A percentile compares a stretch with the other conserved stretches of the same genome.
phyloP scores from a whole-genome alignment of 192 early-diverging fungal species.

The Jimgerdemannia flammicorona region DNA sequence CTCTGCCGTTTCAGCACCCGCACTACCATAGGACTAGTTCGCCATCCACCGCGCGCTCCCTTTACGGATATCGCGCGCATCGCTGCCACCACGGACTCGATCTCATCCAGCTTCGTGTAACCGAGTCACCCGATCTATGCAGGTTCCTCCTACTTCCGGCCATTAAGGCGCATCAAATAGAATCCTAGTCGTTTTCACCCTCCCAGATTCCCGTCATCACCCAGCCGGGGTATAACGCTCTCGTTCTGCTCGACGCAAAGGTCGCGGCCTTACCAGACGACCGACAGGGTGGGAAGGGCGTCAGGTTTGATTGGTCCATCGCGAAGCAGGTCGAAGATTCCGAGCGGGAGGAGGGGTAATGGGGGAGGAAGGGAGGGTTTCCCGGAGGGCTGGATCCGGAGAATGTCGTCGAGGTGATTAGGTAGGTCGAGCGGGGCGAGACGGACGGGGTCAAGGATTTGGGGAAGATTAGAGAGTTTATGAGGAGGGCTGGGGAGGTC shows the following conservation, averaged over 20 bases:
- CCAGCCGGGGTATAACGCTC: conserved; percentile 49
- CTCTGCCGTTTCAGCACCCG: conserved; percentile 1
- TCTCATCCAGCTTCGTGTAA: conserved; percentile 91
- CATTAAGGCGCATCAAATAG: conserved; percentile 89
- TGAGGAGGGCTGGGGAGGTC: conserved; percentile 55
- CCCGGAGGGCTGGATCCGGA: conserved; percentile 85
- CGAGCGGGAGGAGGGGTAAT: conserved; percentile 2
- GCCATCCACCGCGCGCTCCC: conserved; percentile 36
- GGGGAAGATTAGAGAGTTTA: conserved; percentile 70
- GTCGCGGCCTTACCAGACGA: conserved; percentile 37
- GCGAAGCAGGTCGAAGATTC: conserved; percentile 48
- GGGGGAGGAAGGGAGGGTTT: conserved; percentile 37
- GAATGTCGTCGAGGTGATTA: conserved; percentile 77
- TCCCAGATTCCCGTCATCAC: conserved; percentile 31
- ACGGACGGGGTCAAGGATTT: conserved; percentile 76
- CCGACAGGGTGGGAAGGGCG: conserved; percentile 76
- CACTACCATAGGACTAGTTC: conserved; percentile 43
- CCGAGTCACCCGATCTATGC: conserved; percentile 63
- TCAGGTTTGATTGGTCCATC: conserved; percentile 84
- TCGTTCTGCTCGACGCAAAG: conserved; percentile 63
- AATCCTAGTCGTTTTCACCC: conserved; percentile 40
- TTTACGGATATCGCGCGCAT: conserved; percentile 70
- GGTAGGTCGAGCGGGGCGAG: conserved; percentile 75
- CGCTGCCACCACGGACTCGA: conserved; percentile 71
- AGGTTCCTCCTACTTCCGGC: conserved; percentile 74